A percentile compares a stretch with the other conserved stretches of the same genome.
phyloP scores from a whole-genome alignment of 345 rosid genomes.

The Camelina laxa region DNA sequence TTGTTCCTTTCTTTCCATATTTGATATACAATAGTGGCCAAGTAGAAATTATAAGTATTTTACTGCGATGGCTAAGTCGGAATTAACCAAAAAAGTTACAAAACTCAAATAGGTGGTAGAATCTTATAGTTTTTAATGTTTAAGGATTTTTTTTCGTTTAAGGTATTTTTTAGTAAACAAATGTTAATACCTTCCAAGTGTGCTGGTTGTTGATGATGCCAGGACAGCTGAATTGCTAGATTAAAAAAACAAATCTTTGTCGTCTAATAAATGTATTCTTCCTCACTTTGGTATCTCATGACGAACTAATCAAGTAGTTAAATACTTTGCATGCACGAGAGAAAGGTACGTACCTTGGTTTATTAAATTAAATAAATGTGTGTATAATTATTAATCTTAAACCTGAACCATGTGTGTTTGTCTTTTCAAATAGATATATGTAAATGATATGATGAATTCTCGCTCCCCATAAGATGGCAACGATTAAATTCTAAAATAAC shows the following conservation, averaged over 20 bases:
- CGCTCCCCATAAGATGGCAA: no score
- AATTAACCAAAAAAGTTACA: not conserved
- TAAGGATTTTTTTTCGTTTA: not conserved
- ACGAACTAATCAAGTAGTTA: constrained; percentile 18
- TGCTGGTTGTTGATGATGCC: constrained; percentile 32
- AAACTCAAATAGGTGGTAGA: not conserved
- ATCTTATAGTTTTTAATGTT: not conserved
- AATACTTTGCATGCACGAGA: constrained; percentile 37
- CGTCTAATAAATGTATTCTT: constrained; percentile 42
- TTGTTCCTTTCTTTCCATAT: not conserved
- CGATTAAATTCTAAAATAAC: no score
- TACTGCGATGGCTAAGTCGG: constrained; percentile 8
- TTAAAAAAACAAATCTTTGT: constrained; percentile 37
- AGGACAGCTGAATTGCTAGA: constrained; percentile 35
- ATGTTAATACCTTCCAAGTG: constrained; percentile 23
- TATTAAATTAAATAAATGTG: not conserved
- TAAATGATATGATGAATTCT: not conserved
- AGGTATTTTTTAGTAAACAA: constrained; percentile 3
- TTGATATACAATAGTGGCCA: no score
- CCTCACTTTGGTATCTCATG: constrained; percentile 31
- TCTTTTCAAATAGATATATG: constrained; percentile 6
- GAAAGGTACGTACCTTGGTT: constrained; percentile 9
- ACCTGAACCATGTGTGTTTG: constrained; percentile 32
- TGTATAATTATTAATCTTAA: constrained; percentile 8
- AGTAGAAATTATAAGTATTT: not conserved